Evolutionary conservation across 1,139 yeast species (phyloP), one percentile per base, ranked within the genome.

Genomic region (Suhomyces bolitotheri): DNA sequence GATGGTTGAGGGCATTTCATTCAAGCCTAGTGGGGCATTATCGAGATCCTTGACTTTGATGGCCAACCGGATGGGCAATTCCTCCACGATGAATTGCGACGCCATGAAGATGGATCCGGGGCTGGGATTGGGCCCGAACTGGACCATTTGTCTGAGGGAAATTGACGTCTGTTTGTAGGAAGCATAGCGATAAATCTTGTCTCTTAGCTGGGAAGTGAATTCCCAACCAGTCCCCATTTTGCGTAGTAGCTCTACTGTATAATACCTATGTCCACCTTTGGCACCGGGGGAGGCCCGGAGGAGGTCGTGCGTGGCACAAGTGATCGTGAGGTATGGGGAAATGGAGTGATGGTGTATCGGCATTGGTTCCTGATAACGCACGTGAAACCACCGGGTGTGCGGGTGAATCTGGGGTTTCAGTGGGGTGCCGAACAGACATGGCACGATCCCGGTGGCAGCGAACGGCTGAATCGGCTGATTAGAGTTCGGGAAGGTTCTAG

Each of bases 111-210:
- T 67, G 7, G 87, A 79, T 2, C 94, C 95, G 11, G 85, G 87
- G 19, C 78, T 73, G 3, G 95, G 92, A 32, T 73, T 68, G 8
- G 82, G 80, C 3, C 96, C 96, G 62, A 87, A 86, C 56, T 85
- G 92, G n/a, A 88, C 96, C 96, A 88, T 87, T 57, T 86, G 96
- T 40, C 89, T 71, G 42, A 88, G 65, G 3, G 90, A 82, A 5
- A 88, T 87, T 1, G 95, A 89, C 2, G 95, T 86, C 41, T 92
- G 95, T 16, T 88, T 85, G 48, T 80, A 75, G 39, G 74, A 71
- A 4, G 96, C 92, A 66, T 81, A 84, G 39, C 64, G 65, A 44
- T 64, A 61, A 32, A 76, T 71, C 40, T 68, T 56, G 16, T 68
- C 68, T 31, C 64, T 53, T 29, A 71, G 56, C 4, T 56, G 51